Conservation (phyloP, 2,329 filamentous ascomycete genomes). For the Cadophora luteo-olivacea region DNA sequence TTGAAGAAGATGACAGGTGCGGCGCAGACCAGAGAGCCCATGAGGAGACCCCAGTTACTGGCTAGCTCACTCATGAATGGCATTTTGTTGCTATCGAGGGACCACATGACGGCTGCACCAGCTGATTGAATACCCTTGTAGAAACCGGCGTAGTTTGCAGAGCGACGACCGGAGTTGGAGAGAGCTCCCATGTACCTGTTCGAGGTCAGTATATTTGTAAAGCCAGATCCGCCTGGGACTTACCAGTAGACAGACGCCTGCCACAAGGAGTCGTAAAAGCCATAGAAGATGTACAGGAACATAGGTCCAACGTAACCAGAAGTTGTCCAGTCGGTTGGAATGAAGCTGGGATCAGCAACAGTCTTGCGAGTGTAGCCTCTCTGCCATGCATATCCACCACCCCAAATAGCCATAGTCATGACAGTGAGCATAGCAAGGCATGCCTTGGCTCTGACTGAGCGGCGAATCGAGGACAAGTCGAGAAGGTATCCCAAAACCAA, state of each 20-base stretch:
- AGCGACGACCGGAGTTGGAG: conserved; percentile 89
- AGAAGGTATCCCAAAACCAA: conserved; percentile 74
- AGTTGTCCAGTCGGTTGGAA: conserved; percentile 66
- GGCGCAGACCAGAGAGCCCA: conserved; percentile 76
- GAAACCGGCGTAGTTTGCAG: conserved; percentile 90
- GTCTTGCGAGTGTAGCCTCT: conserved; percentile 60
- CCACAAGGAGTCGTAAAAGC: conserved; percentile 88
- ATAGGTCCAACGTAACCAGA: conserved; percentile 77
- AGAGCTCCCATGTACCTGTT: conserved; percentile 87
- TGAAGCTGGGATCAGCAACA: conserved; percentile 27
- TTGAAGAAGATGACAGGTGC: conserved; percentile 79
- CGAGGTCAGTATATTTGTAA: conserved; percentile 21
- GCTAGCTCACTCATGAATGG: conserved; percentile 77
- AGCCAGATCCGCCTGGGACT: conserved; percentile 37
- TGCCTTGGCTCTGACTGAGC: conserved; percentile 70
- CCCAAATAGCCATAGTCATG: conserved; percentile 81
- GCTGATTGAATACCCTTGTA: conserved; percentile 93
- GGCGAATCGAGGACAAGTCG: conserved; percentile 64
- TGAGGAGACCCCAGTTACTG: conserved; percentile 77
- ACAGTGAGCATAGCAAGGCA: conserved; percentile 67
- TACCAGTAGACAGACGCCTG: conserved; percentile 91
- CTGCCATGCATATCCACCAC: conserved; percentile 82
- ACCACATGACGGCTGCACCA: conserved; percentile 78
- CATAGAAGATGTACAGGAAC: conserved; percentile 91
- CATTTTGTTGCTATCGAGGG: conserved; percentile 66